These are phyloP conservation scores for Fusarium annulatum DNA, from an alignment of 2,329 filamentous ascomycete species.

Conservation along the genomic window DNA sequence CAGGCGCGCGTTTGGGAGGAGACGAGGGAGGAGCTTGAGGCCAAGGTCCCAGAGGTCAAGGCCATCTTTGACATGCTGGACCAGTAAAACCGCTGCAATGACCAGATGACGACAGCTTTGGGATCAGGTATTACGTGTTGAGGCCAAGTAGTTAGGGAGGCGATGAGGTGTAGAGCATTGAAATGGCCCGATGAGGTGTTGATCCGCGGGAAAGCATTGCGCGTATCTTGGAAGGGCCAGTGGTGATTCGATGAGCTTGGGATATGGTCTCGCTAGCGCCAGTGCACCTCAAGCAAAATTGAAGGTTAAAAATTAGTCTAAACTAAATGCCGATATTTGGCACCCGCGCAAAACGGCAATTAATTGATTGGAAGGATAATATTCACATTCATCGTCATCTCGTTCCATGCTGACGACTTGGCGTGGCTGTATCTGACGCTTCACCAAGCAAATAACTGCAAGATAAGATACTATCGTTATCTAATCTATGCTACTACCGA, in stretches of 20 bases:
- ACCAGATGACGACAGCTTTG: neutral
- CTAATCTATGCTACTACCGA: neutral
- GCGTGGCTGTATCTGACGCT: neutral
- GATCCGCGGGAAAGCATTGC: neutral
- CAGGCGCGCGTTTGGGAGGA: slow-evolving; percentile 44
- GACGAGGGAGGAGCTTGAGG: slow-evolving; percentile 38
- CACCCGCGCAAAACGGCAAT: neutral
- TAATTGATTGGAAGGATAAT: neutral
- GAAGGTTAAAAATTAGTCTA: neutral
- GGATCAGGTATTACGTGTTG: fast-evolving
- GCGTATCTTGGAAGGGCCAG: neutral
- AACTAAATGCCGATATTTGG: neutral
- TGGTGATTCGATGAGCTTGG: neutral
- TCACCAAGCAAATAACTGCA: fast-evolving
- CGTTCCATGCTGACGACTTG: neutral
- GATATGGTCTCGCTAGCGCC: neutral
- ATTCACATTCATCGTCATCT: neutral
- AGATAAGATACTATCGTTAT: neutral
- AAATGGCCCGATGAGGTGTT: no score
- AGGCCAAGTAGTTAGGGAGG: neutral
- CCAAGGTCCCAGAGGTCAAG: slow-evolving; percentile 41
- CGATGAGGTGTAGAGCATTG: neutral
- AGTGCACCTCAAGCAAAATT: neutral
- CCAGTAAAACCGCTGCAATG: neutral
- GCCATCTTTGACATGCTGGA: slow-evolving; percentile 38